Conservation (phyloP, 305 asterid genomes). For the Solanum hybrid region DNA sequence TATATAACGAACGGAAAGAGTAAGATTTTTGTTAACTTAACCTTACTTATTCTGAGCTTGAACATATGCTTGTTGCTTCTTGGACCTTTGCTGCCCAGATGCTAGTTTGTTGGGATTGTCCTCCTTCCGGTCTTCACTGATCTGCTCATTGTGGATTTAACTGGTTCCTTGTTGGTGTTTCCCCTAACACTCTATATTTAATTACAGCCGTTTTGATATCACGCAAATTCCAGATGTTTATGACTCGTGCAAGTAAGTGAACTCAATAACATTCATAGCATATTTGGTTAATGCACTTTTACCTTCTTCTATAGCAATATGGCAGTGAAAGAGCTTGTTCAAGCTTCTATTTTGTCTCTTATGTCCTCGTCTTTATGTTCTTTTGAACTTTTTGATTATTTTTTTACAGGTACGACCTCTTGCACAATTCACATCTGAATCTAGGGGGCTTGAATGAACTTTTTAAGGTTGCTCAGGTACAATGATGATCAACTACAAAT, state of each 20-base stretch:
- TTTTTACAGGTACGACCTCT: constrained; percentile 73
- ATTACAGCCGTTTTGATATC: constrained; percentile 78
- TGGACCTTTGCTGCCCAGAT: background rate
- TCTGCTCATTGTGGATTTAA: background rate
- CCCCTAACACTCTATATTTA: constrained; percentile 14
- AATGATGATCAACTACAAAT: background rate
- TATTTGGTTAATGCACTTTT: background rate
- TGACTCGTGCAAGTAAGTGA: constrained; percentile 96
- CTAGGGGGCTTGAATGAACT: constrained; percentile 76
- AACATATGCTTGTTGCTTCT: background rate
- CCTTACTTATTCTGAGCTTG: background rate
- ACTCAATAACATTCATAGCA: background rate
- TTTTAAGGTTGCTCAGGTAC: constrained; percentile 92
- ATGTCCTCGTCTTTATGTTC: background rate
- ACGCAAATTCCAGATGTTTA: constrained; percentile 96
- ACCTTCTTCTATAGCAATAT: background rate
- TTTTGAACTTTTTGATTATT: background rate
- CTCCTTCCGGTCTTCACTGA: background rate
- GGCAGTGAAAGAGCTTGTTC: background rate
- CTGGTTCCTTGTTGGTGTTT: constrained; percentile 1
- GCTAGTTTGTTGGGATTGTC: background rate
- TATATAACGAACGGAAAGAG: constrained; percentile 90
- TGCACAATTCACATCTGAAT: constrained; percentile 90
- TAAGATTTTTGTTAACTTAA: constrained; percentile 22
- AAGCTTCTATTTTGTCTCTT: background rate